Evolutionary conservation across 768 basidiomycete genomes (phyloP).

Genomic region (Pisolithus sp.): DNA sequence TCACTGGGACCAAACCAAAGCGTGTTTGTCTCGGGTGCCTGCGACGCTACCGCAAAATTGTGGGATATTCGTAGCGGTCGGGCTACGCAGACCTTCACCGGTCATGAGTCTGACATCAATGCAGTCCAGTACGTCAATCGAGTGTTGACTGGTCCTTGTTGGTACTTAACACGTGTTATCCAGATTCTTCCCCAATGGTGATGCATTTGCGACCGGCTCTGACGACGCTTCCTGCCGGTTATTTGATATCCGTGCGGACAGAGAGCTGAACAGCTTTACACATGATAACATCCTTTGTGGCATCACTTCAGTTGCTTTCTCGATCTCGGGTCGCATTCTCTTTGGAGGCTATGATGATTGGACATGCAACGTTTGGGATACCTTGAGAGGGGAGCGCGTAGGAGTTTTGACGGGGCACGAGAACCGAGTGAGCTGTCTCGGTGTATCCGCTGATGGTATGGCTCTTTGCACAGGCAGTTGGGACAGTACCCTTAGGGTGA

Average conservation of each 20-base stretch:
- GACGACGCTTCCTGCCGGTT: conserved; percentile 98
- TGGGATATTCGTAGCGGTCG: conserved; percentile 99
- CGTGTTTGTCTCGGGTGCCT: conserved; percentile 97
- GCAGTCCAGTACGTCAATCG: conserved; percentile 79
- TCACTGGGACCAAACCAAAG: conserved; percentile 93
- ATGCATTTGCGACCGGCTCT: conserved; percentile 97
- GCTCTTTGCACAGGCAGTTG: conserved; percentile 97
- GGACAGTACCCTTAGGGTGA: conserved; percentile 93
- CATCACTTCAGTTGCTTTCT: conserved; percentile 98
- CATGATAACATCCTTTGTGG: conserved; percentile 99
- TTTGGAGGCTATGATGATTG: conserved; percentile 99
- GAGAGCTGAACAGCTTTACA: conserved; percentile 93
- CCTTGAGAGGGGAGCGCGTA: conserved; percentile 95
- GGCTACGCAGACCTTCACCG: conserved; percentile 97
- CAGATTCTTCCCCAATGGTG: conserved; percentile 99
- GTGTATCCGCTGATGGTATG: conserved; percentile 95
- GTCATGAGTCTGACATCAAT: conserved; percentile 98
- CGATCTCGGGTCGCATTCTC: conserved; percentile 92
- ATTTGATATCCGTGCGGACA: conserved; percentile 96
- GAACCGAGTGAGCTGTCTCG: conserved; percentile 95
- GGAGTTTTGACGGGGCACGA: conserved; percentile 97
- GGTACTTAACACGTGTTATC: conserved; percentile 6
- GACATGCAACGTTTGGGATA: conserved; percentile 99
- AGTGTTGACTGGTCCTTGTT: not conserved
- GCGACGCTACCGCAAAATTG: conserved; percentile 96